Evolutionary conservation across 805 yeast species (phyloP).

Genomic region (Saturnispora diversa): DNA sequence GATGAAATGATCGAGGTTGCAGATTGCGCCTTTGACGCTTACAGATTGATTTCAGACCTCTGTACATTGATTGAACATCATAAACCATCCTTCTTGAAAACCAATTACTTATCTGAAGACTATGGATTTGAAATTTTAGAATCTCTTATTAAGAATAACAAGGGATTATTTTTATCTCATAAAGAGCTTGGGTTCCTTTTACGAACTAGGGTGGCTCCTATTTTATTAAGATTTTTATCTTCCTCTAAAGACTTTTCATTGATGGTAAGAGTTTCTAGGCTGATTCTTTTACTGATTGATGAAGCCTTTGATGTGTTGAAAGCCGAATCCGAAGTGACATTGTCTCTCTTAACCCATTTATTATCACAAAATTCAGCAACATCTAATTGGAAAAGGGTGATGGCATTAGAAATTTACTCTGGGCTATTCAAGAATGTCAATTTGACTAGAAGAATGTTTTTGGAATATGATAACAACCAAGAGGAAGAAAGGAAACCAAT

Average conservation of each 20-base stretch:
- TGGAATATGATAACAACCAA: slow-evolving; percentile 49
- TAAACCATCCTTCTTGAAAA: slow-evolving; percentile 45
- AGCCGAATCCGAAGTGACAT: slow-evolving; percentile 73
- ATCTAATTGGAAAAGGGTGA: slow-evolving; percentile 64
- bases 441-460: slow-evolving; percentile 44
- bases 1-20: slow-evolving; percentile 37
- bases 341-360: slow-evolving; percentile 68
- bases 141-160: slow-evolving; percentile 61
- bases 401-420: slow-evolving; percentile 67
- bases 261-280: slow-evolving; percentile 66
- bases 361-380: slow-evolving; percentile 47
- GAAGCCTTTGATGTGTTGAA: slow-evolving; percentile 56
- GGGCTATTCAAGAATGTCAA: slow-evolving; percentile 50
- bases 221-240: slow-evolving; percentile 59
- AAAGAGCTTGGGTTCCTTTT: slow-evolving; percentile 59
- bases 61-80: slow-evolving; percentile 58
- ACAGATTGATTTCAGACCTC: slow-evolving; percentile 60
- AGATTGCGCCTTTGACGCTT: slow-evolving; percentile 59
- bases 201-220: slow-evolving; percentile 65
- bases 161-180: slow-evolving; percentile 45
- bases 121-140: slow-evolving; percentile 81
- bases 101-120: slow-evolving; percentile 47
- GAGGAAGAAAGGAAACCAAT: slow-evolving; percentile 51
- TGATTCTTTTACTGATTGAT: slow-evolving; percentile 53
- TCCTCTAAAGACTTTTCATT: slow-evolving; percentile 54